Evolutionary conservation across 371 early-diverging fungal species (phyloP), one percentile per base, ranked within the genome.

Genomic region (Massospora cicadina): DNA sequence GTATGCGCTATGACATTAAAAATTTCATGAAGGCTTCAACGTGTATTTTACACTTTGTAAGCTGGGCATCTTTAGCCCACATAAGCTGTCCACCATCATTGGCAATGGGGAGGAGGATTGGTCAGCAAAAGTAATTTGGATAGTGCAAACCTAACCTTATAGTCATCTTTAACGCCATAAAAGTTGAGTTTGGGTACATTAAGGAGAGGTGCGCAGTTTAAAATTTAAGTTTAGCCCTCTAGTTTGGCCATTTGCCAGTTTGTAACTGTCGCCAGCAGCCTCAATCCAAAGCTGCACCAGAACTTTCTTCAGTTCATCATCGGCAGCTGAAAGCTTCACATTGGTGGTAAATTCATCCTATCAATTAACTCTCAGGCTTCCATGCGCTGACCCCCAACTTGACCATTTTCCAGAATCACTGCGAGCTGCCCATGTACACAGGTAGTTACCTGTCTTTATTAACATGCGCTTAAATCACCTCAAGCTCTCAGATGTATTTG

Each of bases 381-480:
- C 86, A 81, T 63, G 79, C 81, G 0, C 79, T 96, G 59, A 77
- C 76, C 2, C 96, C 96, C 27, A 78, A 84, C 5, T 79, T 96
- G 54, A 93, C 91, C 0, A 88, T 96, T 2, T 94, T 93, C 0
- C 77, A 65, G 90, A 90, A 67, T 74, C 76, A 2, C 77, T 76
- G 33, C 86, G 84, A 68, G 71, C 79, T 1, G 79, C 83, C 0
- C 68, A 82, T 53, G 77, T 72, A n/a, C 25, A 74, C 91, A 0
- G 92, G 93, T 68, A 85, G 85, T 60, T 90, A 86, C 65, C 70
- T 96, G 66, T 95, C 5, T 86, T 85, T 23, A 95, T 95, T 27
- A 96, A 95, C 95, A 96, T 95, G 0, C 95, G 97, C 70, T 89
- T 84, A 43, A 93, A 96, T 65, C 91, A 92, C 66, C 78, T 96